Evolutionary conservation across 2,329 filamentous ascomycete species (phyloP).

Genomic region (Claviceps pazoutovae): DNA sequence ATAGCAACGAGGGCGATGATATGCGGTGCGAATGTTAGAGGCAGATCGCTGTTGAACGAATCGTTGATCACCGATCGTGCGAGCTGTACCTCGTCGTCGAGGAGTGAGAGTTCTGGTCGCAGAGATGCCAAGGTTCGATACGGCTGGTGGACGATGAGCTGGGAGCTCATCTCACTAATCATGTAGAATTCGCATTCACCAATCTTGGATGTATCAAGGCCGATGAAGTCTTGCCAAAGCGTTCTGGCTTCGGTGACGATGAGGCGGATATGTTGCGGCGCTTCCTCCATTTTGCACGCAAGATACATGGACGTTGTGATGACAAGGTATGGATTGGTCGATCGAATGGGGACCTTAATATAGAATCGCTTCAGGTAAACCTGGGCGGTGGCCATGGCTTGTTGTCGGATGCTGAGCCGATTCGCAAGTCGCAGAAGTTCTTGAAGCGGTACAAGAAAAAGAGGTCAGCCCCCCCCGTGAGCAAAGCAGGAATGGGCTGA

Average conservation of each 20-base stretch:
- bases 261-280: conserved; percentile 85
- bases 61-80: conserved; percentile 83
- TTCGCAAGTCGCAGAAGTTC: conserved; percentile 74
- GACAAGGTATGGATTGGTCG: conserved; percentile 86
- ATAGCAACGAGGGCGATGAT: conserved; percentile 78
- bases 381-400: conserved; percentile 86
- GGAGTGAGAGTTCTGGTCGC: conserved; percentile 53
- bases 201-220: conserved; percentile 66
- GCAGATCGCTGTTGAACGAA: conserved; percentile 84
- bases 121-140: conserved; percentile 69
- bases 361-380: conserved; percentile 94
- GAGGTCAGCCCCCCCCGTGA: background rate
- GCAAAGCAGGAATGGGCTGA: background rate
- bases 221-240: conserved; percentile 68
- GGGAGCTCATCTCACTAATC: conserved; percentile 81
- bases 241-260: conserved; percentile 76
- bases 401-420: conserved; percentile 72
- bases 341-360: conserved; percentile 74
- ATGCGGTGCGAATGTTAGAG: conserved; percentile 73
- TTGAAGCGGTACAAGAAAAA: conserved; percentile 17
- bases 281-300: conserved; percentile 96
- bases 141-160: conserved; percentile 81
- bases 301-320: conserved; percentile 89
- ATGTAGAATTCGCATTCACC: conserved; percentile 90
- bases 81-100: conserved; percentile 63